Evolutionary conservation across 2,329 filamentous ascomycete species (phyloP), one percentile per base, ranked within the genome.

Genomic region (Cordyceps fumosorosea): DNA sequence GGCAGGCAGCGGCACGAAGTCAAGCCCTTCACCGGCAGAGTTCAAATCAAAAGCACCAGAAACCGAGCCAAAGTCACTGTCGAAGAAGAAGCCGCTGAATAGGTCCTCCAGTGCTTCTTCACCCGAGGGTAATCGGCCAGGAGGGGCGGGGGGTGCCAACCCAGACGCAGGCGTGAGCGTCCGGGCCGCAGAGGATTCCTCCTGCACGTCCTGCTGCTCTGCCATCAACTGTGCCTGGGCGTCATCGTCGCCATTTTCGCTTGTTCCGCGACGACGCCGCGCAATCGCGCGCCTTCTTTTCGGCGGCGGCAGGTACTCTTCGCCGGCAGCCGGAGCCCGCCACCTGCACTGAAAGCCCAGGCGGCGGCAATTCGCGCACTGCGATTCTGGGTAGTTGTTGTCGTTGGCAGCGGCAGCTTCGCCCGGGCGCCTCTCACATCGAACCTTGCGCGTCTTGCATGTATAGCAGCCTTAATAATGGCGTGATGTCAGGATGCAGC

Each of bases 301-400:
- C 1, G 64, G 62, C 22, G 64, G 64, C 6, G 64, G 64, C 14
- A n/a, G 50, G 22, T 63, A 65, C 1, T 55, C 37, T 52, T 65
- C 64, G n/a, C 64, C 64, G 6, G 62, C 51, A 12, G 32, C 54
- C 20, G 64, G 62, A n/a, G 60, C 29, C 10, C 52, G 20, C 64
- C 64, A 65, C 42, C 60, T 45, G 24, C 64, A 65, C 65, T 67
- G 61, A 56, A 63, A 56, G 47, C 65, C 55, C 34, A 66, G 60
- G 47, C 65, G 40, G 58, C 65, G 34, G 52, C 62, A 58, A 48
- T 72, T 63, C 14, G 52, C 40, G 48, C 64, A 64, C 8, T 57
- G 22, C 12, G 55, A 42, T n/a, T 47, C 42, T 2, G 20, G 40
- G 22, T 32, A 6, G 26, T 2, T 47, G 11, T 20, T 24, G 32